These are phyloP conservation scores for Sedum album DNA, from an alignment of 164 flowering plant genomes.

Conservation along the genomic window DNA sequence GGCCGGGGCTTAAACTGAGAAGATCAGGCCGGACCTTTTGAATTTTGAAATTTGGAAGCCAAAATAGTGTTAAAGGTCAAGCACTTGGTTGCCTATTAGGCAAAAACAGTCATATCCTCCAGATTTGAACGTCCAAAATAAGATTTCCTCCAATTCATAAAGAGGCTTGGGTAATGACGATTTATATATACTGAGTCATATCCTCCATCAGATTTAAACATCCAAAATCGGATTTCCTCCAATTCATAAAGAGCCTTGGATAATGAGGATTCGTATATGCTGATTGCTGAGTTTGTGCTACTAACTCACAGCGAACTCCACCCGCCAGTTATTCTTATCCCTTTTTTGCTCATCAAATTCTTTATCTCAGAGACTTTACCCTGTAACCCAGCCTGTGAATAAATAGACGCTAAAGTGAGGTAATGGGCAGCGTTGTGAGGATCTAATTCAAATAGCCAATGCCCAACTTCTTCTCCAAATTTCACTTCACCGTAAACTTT, in stretches of 20 bases:
- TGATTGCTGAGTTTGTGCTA: too few relatives aligned
- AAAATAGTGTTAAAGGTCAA: too few relatives aligned
- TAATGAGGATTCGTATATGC: neutral
- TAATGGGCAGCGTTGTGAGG: constrained; percentile 26
- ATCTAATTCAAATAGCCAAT: constrained; percentile 25
- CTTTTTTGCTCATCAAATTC: constrained; percentile 27
- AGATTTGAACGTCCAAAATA: too few relatives aligned
- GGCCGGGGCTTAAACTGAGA: neutral
- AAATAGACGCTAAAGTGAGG: constrained; percentile 29
- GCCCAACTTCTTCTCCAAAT: constrained; percentile 33
- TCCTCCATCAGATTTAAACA: neutral
- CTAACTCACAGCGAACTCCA: constrained; percentile 41
- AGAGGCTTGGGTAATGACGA: too few relatives aligned
- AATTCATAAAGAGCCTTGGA: neutral
- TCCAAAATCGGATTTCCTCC: neutral
- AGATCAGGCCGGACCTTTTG: neutral
- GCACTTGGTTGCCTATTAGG: too few relatives aligned
- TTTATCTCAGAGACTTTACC: constrained; percentile 24
- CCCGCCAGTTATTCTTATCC: constrained; percentile 24
- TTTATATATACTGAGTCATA: neutral
- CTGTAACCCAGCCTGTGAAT: constrained; percentile 39
- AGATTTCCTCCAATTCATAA: too few relatives aligned
- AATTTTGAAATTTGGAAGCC: too few relatives aligned
- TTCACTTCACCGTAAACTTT: constrained; percentile 30
- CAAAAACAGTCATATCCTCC: too few relatives aligned